These are phyloP conservation scores for Jaminaea rosea DNA, from an alignment of 1,284 basidiomycete species.

Conservation along the genomic window DNA sequence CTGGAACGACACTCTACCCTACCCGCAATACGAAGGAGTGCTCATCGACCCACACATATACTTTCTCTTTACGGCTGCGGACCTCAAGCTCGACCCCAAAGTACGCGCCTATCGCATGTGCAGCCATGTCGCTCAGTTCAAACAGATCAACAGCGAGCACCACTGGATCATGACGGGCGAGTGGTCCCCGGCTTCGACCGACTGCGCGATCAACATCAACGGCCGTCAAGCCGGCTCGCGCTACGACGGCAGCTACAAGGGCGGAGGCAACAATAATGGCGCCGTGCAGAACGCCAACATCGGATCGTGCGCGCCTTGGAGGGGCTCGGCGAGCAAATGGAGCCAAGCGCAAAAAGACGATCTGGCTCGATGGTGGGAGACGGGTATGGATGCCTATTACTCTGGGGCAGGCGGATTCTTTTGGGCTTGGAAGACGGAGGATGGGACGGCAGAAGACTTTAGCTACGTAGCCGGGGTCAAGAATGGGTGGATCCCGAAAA, in stretches of 20 bases:
- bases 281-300: slow-evolving; percentile 41
- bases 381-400: slow-evolving; percentile 53
- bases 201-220: background rate
- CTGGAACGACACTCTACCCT: slow-evolving; percentile 1
- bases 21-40: background rate
- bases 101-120: no score
- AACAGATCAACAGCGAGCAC: no score
- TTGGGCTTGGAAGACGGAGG: slow-evolving; percentile 67
- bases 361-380: slow-evolving; percentile 72
- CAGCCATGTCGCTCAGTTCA: no score
- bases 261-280: slow-evolving; percentile 30
- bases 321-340: slow-evolving; percentile 64
- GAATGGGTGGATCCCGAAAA: slow-evolving; percentile 41
- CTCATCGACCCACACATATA: no score
- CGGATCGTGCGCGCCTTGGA: slow-evolving; percentile 62
- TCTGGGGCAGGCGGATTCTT: slow-evolving; percentile 63
- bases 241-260: slow-evolving; percentile 10
- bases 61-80: no score
- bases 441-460: slow-evolving; percentile 32
- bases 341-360: slow-evolving; percentile 71
- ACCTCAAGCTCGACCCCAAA: no score
- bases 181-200: background rate
- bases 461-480: slow-evolving; percentile 41
- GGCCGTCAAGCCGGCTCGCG: background rate
- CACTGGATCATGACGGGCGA: no score